Evolutionary conservation across 2,329 filamentous ascomycete species (phyloP).

Genomic region (Pezicula radicicola): DNA sequence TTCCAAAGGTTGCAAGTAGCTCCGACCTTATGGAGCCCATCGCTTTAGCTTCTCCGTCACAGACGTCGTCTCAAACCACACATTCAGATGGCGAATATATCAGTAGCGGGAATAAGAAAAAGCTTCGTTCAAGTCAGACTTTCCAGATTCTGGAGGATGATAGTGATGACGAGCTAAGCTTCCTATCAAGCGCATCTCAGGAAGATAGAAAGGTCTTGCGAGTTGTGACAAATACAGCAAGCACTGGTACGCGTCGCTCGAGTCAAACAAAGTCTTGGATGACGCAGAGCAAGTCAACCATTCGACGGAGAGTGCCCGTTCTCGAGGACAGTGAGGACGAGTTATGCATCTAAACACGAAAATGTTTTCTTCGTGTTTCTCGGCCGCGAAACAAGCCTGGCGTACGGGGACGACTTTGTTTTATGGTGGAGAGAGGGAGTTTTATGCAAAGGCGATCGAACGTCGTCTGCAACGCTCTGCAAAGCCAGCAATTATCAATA

Average conservation of each 20-base stretch:
- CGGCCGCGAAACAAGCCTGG: background rate
- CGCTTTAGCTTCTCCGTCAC: background rate
- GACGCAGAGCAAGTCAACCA: constrained; percentile 1
- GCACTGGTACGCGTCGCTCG: constrained; percentile 1
- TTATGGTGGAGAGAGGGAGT: too few species aligned
- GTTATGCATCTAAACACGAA: constrained; percentile 21
- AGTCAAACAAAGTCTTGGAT: constrained; percentile 1
- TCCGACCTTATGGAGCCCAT: background rate
- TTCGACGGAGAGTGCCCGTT: background rate
- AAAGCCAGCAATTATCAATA: too few species aligned
- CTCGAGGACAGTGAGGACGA: constrained; percentile 27
- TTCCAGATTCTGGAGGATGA: constrained; percentile 19
- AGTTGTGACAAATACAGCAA: constrained; percentile 13
- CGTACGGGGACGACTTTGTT: background rate
- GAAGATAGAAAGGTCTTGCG: constrained; percentile 5
- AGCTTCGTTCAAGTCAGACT: constrained; percentile 13
- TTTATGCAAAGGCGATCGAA: too few species aligned
- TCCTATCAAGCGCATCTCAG: constrained; percentile 16
- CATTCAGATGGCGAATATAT: background rate
- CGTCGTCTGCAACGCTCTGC: too few species aligned
- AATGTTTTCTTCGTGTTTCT: background rate
- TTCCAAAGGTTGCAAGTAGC: background rate
- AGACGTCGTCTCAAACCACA: background rate
- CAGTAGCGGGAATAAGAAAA: background rate
- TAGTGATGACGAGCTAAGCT: constrained; percentile 28